Evolutionary conservation across 179 eudicot genomes (phyloP).

Genomic region (Beta corolliflora): DNA sequence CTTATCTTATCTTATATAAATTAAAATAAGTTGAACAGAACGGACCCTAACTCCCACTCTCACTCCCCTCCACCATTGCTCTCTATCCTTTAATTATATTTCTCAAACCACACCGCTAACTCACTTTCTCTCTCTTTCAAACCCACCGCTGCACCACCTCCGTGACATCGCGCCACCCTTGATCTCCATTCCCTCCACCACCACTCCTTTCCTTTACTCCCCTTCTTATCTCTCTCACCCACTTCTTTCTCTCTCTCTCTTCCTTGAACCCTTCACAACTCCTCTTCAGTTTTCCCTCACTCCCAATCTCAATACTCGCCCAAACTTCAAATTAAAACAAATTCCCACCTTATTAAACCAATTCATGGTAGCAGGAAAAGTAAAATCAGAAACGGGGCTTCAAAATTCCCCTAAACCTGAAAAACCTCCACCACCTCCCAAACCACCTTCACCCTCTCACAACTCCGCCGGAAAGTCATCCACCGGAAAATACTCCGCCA

Average conservation of each 20-base stretch:
- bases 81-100: too few species aligned
- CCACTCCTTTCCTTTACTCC: constrained; percentile 7
- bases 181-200: too few species aligned
- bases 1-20: too few species aligned
- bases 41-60: too few species aligned
- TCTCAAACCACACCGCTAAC: too few species aligned
- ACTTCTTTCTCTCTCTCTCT: neutral
- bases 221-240: neutral
- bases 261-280: constrained; percentile 2
- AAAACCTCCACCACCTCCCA: constrained; percentile 33
- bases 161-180: too few species aligned
- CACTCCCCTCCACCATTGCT: too few species aligned
- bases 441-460: constrained; percentile 39
- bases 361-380: constrained; percentile 77
- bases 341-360: neutral
- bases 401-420: constrained; percentile 48
- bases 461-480: too few species aligned
- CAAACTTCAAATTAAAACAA: neutral
- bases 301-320: neutral
- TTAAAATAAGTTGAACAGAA: too few species aligned
- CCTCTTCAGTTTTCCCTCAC: too few species aligned
- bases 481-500: neutral
- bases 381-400: constrained; percentile 70
- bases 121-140: too few species aligned
- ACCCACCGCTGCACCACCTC: too few species aligned